phyloP scores from a whole-genome alignment of 768 basidiomycete species.

The Imleria badia region DNA sequence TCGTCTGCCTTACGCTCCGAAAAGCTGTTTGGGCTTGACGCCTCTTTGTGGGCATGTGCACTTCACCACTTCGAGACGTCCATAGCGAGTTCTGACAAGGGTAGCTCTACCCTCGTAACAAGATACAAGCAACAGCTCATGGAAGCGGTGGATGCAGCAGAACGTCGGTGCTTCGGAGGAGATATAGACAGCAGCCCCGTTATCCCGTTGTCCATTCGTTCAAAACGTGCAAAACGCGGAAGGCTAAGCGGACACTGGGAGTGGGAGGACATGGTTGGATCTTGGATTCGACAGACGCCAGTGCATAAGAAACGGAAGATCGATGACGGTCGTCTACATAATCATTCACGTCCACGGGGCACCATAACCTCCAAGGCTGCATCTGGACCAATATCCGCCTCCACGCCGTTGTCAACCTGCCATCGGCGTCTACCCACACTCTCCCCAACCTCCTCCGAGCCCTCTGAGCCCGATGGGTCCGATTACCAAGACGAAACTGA shows the following conservation, averaged over 20 bases:
- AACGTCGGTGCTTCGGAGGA: constrained; percentile 44
- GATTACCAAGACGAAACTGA: constrained; percentile 23
- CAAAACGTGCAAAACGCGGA: constrained; percentile 2
- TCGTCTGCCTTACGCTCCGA: constrained; percentile 34
- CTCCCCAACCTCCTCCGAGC: constrained; percentile 9
- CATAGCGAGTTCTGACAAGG: constrained; percentile 23
- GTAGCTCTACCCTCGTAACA: constrained; percentile 25
- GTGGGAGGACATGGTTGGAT: constrained; percentile 48
- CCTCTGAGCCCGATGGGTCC: constrained; percentile 17
- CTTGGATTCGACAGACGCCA: constrained; percentile 44
- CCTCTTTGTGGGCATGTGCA: constrained; percentile 52
- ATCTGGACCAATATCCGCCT: neutral
- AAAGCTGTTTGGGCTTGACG: constrained; percentile 42
- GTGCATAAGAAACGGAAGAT: constrained; percentile 25
- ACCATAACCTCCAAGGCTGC: neutral
- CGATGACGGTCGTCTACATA: neutral
- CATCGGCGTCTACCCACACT: constrained; percentile 2
- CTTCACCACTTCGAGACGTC: constrained; percentile 46
- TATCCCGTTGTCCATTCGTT: constrained; percentile 7
- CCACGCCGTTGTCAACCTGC: neutral
- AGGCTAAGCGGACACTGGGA: constrained; percentile 38
- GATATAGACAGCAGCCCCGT: constrained; percentile 15
- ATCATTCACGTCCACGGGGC: neutral
- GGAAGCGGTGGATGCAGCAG: constrained; percentile 50
- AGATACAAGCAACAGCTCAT: constrained; percentile 43